Evolutionary conservation across 2,329 filamentous ascomycete genomes (phyloP), one percentile per base, ranked within the genome.

Genomic region (Raffaelea albimanens): DNA sequence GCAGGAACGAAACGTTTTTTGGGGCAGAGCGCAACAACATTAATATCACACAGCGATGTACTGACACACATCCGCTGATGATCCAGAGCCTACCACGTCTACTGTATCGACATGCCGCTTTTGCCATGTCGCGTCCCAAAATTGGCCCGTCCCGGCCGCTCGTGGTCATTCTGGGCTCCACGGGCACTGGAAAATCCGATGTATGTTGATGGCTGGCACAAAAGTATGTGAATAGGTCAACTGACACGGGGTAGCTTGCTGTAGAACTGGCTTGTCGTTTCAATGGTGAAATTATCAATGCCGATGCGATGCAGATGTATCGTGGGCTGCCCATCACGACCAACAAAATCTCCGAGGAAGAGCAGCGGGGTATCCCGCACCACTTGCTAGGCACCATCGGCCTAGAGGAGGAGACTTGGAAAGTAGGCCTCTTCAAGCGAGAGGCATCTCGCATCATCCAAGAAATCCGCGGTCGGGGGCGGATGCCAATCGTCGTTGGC

Each of bases 261-360:
- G 84, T 98, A 38, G 87, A 95, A 53, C 69, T 98, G 45, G 93
- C 94, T 1, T 74, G 74, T 39, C 79, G 76, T 20, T 90, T 89
- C 66, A 83, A 93, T 63, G 93, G 94, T 60, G 93, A 98, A 65
- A 78, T 98, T 45, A 89, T 98, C 67, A 98, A 98, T 61, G 87
- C 87, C 42, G 93, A 98, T 71, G 93, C 93, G 36, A 95, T 98
- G 89, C 93, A 98, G 63, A 82, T 98, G 67, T 98, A 98, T 64
- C 76, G 78, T 46, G 93, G 93, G 3, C 70, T 98, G 40, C 89
- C 93, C 5, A 83, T 97, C 53, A 91, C 97, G 56, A 98, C 93
- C 22, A 98, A 98, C 64, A 95, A 97, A 62, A 85, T 97, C 50
- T 79, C 86, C 0, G 45, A 61, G 1, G 73, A 80, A 19, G 91